These are phyloP conservation scores for Viridothelium virens DNA, from an alignment of 495 filamentous ascomycete species.

Conservation along the genomic window DNA sequence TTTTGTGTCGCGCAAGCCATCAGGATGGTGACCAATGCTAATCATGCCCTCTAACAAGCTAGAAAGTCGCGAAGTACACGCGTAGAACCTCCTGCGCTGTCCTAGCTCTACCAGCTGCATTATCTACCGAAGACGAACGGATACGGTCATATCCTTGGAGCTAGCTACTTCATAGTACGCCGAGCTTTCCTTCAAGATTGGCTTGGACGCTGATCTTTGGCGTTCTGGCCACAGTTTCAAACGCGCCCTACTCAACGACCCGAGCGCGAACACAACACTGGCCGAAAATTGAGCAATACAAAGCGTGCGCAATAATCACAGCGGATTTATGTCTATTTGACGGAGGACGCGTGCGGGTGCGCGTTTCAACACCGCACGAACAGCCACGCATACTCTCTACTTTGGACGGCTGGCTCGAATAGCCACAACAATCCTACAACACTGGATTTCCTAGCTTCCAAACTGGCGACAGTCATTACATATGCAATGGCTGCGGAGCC, in stretches of 20 bases:
- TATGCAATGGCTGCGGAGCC: slow-evolving; percentile 34
- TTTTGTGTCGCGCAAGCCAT: neutral
- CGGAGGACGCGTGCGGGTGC: neutral
- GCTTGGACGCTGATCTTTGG: no score
- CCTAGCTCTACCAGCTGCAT: neutral
- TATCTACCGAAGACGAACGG: neutral
- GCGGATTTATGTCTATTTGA: neutral
- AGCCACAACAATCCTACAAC: slow-evolving; percentile 12
- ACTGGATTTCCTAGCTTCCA: slow-evolving; percentile 29
- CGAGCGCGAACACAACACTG: neutral
- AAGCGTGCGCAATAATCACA: neutral
- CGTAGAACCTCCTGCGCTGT: neutral
- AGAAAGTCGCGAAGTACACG: neutral
- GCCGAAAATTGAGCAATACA: neutral
- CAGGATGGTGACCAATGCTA: neutral
- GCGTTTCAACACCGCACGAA: neutral
- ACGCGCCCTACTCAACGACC: neutral
- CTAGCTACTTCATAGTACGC: neutral
- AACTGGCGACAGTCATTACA: slow-evolving; percentile 30
- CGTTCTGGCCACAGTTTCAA: no score
- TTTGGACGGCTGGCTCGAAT: neutral
- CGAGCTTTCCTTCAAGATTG: no score
- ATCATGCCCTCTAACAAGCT: neutral
- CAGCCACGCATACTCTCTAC: neutral
- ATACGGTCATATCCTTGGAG: neutral